Percentiles rank a stretch among this genome's conserved stretches.
These are phyloP conservation scores for Cenococcum geophilum DNA, from an alignment of 495 filamentous ascomycete genomes.

Conservation along the genomic window DNA sequence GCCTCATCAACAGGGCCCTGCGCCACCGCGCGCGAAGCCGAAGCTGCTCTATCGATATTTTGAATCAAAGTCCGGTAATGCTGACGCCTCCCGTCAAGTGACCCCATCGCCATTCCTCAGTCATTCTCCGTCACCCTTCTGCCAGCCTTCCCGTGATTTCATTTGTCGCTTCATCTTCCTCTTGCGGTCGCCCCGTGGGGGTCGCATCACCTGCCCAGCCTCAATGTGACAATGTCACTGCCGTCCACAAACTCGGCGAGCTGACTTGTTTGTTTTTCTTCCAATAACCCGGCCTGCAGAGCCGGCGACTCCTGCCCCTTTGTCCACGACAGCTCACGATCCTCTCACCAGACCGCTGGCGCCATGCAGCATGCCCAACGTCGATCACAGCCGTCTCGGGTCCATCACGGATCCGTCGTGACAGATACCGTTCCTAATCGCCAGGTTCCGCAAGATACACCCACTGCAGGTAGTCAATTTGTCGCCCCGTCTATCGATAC, in stretches of 20 bases:
- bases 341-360: conserved; percentile 23
- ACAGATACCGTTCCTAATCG: conserved; percentile 14
- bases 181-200: conserved; percentile 16
- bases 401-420: conserved; percentile 7
- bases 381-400: conserved; percentile 21
- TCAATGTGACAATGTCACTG: conserved; percentile 18
- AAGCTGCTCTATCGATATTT: conserved; percentile 33
- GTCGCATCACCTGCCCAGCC: conserved; percentile 19
- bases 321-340: conserved; percentile 25
- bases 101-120: neutral
- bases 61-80: conserved; percentile 33
- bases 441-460: neutral
- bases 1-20: conserved; percentile 25
- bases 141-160: conserved; percentile 8
- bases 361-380: conserved; percentile 21
- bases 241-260: neutral
- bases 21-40: conserved; percentile 25
- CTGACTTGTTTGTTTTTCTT: conserved; percentile 26
- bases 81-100: conserved; percentile 12
- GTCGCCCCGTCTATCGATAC: conserved; percentile 30
- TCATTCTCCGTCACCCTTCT: conserved; percentile 21
- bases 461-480: conserved; percentile 14
- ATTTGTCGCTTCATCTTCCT: conserved; percentile 18
- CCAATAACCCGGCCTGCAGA: conserved; percentile 32
- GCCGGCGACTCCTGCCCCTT: conserved; percentile 37